phyloP scores from a whole-genome alignment of 306 rosid species.

The Neltuma alba region DNA sequence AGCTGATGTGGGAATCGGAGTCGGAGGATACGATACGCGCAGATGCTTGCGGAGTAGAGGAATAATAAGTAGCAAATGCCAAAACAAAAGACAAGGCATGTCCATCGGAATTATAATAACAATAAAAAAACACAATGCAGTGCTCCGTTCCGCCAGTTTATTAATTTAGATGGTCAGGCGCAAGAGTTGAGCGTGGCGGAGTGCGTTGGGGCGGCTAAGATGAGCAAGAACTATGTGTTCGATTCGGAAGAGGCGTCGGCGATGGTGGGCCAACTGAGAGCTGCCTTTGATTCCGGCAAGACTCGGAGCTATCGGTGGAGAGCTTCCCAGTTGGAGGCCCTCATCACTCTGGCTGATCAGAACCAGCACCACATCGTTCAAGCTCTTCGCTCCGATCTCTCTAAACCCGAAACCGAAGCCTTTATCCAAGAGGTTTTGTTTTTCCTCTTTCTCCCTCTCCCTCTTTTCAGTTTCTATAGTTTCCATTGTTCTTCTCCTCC shows the following conservation, averaged over 20 bases:
- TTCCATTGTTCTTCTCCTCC: not conserved
- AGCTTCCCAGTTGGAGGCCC: constrained; percentile 50
- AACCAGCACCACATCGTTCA: constrained; percentile 46
- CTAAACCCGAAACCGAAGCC: constrained; percentile 48
- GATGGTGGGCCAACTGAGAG: constrained; percentile 47
- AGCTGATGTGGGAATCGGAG: too few relatives aligned
- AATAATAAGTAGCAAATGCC: not conserved
- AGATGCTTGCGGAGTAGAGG: not conserved
- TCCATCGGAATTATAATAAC: not conserved
- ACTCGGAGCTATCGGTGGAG: constrained; percentile 68
- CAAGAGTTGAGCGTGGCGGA: not conserved
- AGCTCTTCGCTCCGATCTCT: constrained; percentile 59
- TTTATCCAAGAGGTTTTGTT: constrained; percentile 41
- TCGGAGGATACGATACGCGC: not conserved
- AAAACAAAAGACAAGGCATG: not conserved
- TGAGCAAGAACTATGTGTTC: constrained; percentile 14
- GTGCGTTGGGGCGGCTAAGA: constrained; percentile 11
- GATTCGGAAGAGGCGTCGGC: constrained; percentile 46
- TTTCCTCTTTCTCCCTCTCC: not conserved
- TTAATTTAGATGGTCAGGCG: not conserved
- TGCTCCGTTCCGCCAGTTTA: not conserved
- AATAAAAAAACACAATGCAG: not conserved
- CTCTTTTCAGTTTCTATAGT: not conserved
- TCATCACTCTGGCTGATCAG: constrained; percentile 29
- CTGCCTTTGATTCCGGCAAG: constrained; percentile 41